These are phyloP conservation scores for Trichoderma sp. DNA, from an alignment of 2,329 filamentous ascomycete species.

Conservation along the genomic window DNA sequence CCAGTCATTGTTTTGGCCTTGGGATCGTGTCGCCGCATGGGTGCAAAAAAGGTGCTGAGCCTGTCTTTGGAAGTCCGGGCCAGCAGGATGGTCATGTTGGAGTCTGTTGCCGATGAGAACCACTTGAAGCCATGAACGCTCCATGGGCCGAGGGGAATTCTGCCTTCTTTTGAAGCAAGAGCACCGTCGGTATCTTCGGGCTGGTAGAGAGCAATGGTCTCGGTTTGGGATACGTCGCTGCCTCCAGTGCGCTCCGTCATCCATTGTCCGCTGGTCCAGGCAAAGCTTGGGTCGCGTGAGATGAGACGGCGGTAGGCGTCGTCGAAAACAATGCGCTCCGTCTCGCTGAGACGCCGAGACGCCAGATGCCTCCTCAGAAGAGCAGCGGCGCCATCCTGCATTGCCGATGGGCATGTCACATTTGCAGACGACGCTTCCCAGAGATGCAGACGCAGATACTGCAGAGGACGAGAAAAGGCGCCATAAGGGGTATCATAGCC, in stretches of 20 bases:
- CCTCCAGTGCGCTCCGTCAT: slow-evolving; percentile 75
- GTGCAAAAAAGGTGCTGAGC: slow-evolving; percentile 67
- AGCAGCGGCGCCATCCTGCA: slow-evolving; percentile 66
- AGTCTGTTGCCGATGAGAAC: slow-evolving; percentile 40
- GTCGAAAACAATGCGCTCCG: slow-evolving; percentile 51
- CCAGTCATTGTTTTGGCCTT: slow-evolving; percentile 39
- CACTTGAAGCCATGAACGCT: slow-evolving; percentile 70
- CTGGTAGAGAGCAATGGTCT: slow-evolving; percentile 58
- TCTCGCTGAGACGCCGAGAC: slow-evolving; percentile 35
- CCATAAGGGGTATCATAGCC: slow-evolving; percentile 60
- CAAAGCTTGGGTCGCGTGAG: slow-evolving; percentile 51
- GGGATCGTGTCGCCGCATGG: slow-evolving; percentile 55
- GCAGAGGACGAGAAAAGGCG: slow-evolving; percentile 58
- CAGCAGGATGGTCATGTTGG: slow-evolving; percentile 62
- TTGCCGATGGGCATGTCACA: slow-evolving; percentile 67
- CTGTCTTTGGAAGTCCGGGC: slow-evolving; percentile 56
- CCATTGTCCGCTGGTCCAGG: slow-evolving; percentile 77
- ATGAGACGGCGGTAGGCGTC: slow-evolving; percentile 58
- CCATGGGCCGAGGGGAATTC: slow-evolving; percentile 58
- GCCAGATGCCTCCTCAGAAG: slow-evolving; percentile 53
- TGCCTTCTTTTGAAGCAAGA: slow-evolving; percentile 31
- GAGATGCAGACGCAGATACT: slow-evolving; percentile 62
- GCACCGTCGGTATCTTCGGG: slow-evolving; percentile 29
- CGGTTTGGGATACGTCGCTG: slow-evolving; percentile 69
- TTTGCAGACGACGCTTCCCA: slow-evolving; percentile 64